A percentile compares a stretch with the other conserved stretches of the same genome.
Evolutionary conservation across 1,284 basidiomycete species (phyloP).

Genomic region (Trametes hirsuta): DNA sequence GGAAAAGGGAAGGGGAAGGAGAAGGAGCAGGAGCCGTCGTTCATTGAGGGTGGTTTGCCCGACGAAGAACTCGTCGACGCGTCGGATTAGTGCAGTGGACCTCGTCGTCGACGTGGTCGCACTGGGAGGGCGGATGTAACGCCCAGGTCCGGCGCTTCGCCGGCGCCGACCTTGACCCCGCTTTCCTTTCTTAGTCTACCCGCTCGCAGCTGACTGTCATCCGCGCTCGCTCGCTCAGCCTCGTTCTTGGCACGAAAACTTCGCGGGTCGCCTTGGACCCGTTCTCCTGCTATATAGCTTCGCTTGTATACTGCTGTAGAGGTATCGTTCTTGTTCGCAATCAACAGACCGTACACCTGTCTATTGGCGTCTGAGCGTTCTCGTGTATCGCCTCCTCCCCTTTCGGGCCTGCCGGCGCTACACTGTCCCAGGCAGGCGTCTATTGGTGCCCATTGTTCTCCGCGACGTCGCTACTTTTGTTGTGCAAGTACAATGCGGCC

Average conservation of each 20-base stretch:
- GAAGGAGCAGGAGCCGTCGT: neutral
- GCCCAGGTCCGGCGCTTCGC: too few relatives aligned
- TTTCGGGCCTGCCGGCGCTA: too few relatives aligned
- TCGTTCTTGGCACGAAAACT: too few relatives aligned
- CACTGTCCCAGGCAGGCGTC: neutral
- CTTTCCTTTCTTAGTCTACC: too few relatives aligned
- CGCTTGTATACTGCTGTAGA: neutral
- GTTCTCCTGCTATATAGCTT: too few relatives aligned
- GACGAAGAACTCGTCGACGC: neutral
- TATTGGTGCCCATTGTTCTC: constrained; percentile 5
- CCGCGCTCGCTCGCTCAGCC: too few relatives aligned
- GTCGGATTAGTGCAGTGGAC: neutral
- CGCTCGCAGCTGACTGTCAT: too few relatives aligned
- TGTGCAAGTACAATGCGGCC: constrained; percentile 15
- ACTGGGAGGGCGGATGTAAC: constrained; percentile 6
- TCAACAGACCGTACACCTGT: neutral
- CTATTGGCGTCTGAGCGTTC: neutral
- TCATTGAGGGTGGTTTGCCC: neutral
- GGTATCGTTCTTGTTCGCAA: neutral
- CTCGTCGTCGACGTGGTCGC: neutral
- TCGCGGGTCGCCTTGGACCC: too few relatives aligned
- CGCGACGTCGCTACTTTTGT: constrained; percentile 6
- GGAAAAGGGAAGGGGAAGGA: neutral
- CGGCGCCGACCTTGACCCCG: too few relatives aligned
- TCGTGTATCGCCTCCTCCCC: neutral